Conservation (phyloP, 352 stramenopile species). For the Blastocystis sp. region DNA sequence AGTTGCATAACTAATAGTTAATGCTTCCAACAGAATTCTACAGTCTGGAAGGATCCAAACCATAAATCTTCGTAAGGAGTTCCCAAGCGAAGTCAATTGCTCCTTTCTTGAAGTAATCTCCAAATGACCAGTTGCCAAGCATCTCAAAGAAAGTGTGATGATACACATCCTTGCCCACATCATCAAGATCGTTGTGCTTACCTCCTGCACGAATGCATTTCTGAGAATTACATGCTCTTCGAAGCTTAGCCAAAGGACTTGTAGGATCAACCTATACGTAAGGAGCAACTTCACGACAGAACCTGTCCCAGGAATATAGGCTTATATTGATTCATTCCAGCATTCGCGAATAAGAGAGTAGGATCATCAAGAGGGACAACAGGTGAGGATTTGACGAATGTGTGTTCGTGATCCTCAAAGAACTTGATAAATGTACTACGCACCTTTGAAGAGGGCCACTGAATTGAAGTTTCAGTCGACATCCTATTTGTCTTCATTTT, state of each 20-base stretch:
- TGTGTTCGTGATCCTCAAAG: constrained; percentile 89
- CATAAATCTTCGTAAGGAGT: constrained; percentile 90
- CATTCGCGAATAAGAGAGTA: constrained; percentile 97
- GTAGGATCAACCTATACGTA: constrained; percentile 79
- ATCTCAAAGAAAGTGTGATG: constrained; percentile 99
- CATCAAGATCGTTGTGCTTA: constrained; percentile 99
- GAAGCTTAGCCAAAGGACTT: constrained; percentile 85
- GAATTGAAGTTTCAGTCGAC: constrained; percentile 59
- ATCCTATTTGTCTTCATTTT: background rate
- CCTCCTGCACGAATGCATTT: constrained; percentile 98
- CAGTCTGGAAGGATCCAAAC: constrained; percentile 76
- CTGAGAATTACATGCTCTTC: constrained; percentile 90
- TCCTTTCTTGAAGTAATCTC: constrained; percentile 97
- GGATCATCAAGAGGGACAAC: constrained; percentile 94
- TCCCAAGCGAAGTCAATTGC: constrained; percentile 93
- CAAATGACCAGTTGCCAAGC: constrained; percentile 97
- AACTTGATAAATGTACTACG: constrained; percentile 95
- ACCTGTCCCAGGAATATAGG: constrained; percentile 94
- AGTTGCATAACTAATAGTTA: constrained; percentile 83
- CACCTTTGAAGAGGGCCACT: constrained; percentile 91
- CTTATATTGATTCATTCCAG: constrained; percentile 99
- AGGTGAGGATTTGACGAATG: constrained; percentile 89
- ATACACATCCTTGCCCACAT: constrained; percentile 97
- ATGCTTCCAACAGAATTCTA: background rate
- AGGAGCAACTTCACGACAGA: background rate